Base-by-base conservation (phyloP, 148 eudicot genomes). In the Rhododendron kiyosumense region DNA sequence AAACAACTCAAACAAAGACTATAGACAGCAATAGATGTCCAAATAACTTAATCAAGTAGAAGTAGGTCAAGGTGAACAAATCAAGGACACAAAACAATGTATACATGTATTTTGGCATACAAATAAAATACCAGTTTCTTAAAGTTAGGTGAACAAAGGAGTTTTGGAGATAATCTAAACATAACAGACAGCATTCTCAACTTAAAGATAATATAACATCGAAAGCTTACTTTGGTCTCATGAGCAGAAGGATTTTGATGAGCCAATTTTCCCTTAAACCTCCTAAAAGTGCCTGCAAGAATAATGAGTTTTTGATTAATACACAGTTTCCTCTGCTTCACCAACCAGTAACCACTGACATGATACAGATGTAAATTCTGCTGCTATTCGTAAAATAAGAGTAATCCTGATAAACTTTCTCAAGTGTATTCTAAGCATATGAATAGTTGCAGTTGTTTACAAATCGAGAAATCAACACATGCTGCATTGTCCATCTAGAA, bases 261-360 rank as follows among this genome's bases (percentile, higher is more conserved):
- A 74, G 87, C 92, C 65, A 94, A 51, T 83, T 91, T 95, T 88
- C 92, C 99, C 91, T 97, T 97, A 86, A 93, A 97, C 90, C 94
- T 97, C 88, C 94, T 92, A 88, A 84, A 97, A 69, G 99, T 97
- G 77, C 94, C 98, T 97, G 93, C 76, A 81, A 74, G 15, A 38
- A 52, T 11, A 75, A 7, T 34, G 4, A 45, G 30, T 26, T 67
- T 77, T 85, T 30, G 5, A 15, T 28, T 52, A 34, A 9, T 24
- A 46, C 7, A 9, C n/a, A 54, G 43, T 65, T 78, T 81, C n/a
- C 83, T 84, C 38, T 43, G 41, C 49, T 84, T 48, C 54, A 67
- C 79, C 82, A 83, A 78, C 22, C 51, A 38, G 32, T 51, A 78
- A 63, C 32, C 15, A 54, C 49, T 52, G 26, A 26, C 34, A 78